Conservation (phyloP, 129 eudicot species). For the Flaveria brownii region DNA sequence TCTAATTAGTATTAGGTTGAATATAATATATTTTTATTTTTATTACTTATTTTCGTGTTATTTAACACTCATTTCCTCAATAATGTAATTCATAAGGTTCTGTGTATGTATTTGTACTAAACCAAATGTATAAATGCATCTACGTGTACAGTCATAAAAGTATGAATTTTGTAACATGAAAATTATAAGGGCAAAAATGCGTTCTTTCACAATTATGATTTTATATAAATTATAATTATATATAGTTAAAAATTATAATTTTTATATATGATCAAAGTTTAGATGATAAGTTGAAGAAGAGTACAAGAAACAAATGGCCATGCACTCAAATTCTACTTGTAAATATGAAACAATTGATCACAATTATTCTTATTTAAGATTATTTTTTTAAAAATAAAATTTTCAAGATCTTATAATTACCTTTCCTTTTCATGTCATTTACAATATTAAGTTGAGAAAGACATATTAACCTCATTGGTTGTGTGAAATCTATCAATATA, state of each 20-base stretch:
- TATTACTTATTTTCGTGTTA: no score
- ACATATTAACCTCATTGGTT: background rate
- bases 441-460: background rate
- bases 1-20: no score
- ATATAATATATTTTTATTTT: no score
- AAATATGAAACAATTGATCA: background rate
- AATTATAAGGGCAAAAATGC: no score
- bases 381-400: no score
- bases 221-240: background rate
- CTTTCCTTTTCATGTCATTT: background rate
- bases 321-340: background rate
- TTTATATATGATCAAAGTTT: background rate
- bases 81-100: no score
- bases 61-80: no score
- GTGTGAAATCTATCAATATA: background rate
- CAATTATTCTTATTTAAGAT: background rate
- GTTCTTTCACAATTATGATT: no score
- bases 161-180: no score
- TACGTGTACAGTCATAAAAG: no score
- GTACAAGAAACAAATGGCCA: constrained; percentile 6
- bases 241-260: background rate
- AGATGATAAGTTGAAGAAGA: background rate
- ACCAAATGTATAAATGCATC: no score
- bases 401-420: background rate
- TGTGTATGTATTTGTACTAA: no score